Evolutionary conservation across 768 basidiomycete genomes (phyloP), one percentile per base, ranked within the genome.

Genomic region (Nidula microcarpa): DNA sequence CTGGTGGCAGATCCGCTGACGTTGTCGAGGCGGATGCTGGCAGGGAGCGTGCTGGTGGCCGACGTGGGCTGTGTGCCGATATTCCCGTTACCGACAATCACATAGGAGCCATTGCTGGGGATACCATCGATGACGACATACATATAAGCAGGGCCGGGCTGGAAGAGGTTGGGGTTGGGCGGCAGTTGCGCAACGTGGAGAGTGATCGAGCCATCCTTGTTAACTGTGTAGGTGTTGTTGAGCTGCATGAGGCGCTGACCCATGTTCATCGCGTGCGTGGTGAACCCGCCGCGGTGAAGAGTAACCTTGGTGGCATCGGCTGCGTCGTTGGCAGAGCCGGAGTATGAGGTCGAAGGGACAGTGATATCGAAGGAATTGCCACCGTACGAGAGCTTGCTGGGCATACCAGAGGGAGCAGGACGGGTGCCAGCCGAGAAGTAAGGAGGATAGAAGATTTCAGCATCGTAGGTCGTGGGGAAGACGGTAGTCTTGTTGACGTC

Each of bases 371-470:
- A 97, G 14, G 78, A 73, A 30, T 72, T 55, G 1, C 96, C 96
- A 37, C 96, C 96, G 61, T 99, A 99, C 0, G 81, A 70, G 49
- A 99, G 74, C 1, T 73, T 87, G n/a, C 68, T 69, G 0, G 95
- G 95, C 0, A 92, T 66, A 5, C 88, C 87, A 11, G 73, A 65
- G 11, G 87, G 89, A 1, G 69, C 69, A 1, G 96, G 96, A 9
- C 94, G 87, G 0, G 74, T 74, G 44, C 69, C 62, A 9, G 87
- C 79, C 39, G 80, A 74, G 74, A 88, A 98, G 73, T 96, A 99
- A 9, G 84, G 77, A 0, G 96, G 96, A 73, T 94, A 98, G 76
- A 94, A 99, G 39, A 86, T 79, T 66, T 96, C 94, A 1, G 88
- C 86, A 33, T 82, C 74, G 62, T 94, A 95, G 30, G 85, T 82